Percentiles rank a stretch among this genome's conserved stretches.
These are phyloP conservation scores for Strigomonas culicis DNA, from an alignment of 208 protist genomes.

Conservation along the genomic window DNA sequence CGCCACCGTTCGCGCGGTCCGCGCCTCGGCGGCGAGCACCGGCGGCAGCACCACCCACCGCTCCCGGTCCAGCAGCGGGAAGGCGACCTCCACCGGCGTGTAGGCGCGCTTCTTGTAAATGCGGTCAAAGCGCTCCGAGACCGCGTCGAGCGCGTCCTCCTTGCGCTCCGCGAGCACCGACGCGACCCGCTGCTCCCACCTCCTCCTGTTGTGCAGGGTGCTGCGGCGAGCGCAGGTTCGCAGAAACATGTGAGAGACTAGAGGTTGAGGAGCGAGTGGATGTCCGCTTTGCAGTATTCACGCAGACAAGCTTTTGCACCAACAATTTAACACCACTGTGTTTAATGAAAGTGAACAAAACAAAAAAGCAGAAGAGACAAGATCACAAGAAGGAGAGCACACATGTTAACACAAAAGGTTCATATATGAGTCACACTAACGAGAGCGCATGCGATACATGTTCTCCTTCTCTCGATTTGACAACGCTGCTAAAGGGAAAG, in stretches of 20 bases:
- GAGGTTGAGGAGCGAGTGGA: background rate
- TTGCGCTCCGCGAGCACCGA: constrained; percentile 57
- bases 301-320: too few relatives aligned
- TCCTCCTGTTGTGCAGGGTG: constrained; percentile 42
- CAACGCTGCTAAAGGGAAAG: constrained; percentile 4
- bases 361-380: constrained; percentile 14
- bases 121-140: constrained; percentile 71
- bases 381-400: background rate
- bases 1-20: background rate
- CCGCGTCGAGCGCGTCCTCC: constrained; percentile 54
- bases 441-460: constrained; percentile 1
- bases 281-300: too few relatives aligned
- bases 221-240: background rate
- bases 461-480: background rate
- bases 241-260: constrained; percentile 6
- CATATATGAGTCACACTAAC: too few relatives aligned
- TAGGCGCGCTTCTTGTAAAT: constrained; percentile 82
- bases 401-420: too few relatives aligned
- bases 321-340: too few relatives aligned
- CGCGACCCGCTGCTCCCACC: constrained; percentile 85
- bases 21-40: background rate
- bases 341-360: constrained; percentile 10
- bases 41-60: constrained; percentile 26
- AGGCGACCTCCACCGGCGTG: constrained; percentile 80
- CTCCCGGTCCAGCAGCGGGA: constrained; percentile 50